These are phyloP conservation scores for Pleurozium schreberi DNA, from an alignment of 225 moss, liverwort and hornwort species.

Conservation along the genomic window DNA sequence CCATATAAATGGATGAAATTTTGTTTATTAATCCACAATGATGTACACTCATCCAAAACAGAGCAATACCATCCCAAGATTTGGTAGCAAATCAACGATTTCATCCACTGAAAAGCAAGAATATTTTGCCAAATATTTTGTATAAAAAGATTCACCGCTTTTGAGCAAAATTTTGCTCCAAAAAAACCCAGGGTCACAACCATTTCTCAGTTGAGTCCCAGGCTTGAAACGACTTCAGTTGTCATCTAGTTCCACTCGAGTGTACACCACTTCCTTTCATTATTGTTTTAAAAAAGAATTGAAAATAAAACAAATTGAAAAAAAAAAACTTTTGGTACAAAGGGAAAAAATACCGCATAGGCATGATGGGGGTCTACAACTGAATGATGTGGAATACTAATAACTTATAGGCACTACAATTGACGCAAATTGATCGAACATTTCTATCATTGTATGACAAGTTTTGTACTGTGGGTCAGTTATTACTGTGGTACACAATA, in stretches of 20 bases:
- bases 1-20: too few species aligned
- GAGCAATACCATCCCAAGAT: too few species aligned
- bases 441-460: not conserved
- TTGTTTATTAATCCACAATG: too few species aligned
- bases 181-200: too few species aligned
- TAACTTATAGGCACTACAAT: not conserved
- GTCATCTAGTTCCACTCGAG: not conserved
- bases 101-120: too few species aligned
- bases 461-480: not conserved
- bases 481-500: not conserved
- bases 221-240: not conserved
- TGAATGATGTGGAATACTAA: not conserved
- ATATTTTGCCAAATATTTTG: too few species aligned
- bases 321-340: not conserved
- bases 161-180: too few species aligned
- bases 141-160: too few species aligned
- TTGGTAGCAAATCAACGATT: too few species aligned
- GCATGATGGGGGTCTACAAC: not conserved
- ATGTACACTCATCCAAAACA: too few species aligned
- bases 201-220: not conserved
- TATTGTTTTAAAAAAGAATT: not conserved
- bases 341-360: too few species aligned
- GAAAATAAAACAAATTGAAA: not conserved
- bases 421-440: not conserved
- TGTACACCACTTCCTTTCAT: not conserved